These are phyloP conservation scores for Pseudogymnoascus pannorum DNA, from an alignment of 2,329 filamentous ascomycete genomes.

Conservation along the genomic window DNA sequence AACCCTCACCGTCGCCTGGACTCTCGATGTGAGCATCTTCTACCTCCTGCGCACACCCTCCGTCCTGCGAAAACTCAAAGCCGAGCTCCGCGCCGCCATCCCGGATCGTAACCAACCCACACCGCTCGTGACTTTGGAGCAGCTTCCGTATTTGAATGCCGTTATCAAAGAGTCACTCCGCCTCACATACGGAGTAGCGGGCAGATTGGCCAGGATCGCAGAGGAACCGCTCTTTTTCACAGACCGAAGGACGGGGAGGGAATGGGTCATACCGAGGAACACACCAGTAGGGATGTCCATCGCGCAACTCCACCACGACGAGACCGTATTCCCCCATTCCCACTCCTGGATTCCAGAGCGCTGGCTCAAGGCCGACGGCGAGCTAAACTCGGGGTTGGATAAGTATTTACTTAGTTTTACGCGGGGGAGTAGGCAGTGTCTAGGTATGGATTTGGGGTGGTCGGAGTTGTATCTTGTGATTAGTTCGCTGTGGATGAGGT, in stretches of 20 bases:
- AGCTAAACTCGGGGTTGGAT: constrained; percentile 30
- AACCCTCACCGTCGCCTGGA: constrained; percentile 31
- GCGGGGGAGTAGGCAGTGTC: constrained; percentile 35
- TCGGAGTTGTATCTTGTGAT: constrained; percentile 19
- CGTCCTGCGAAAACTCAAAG: constrained; percentile 25
- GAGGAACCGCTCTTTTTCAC: constrained; percentile 18
- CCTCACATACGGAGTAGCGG: constrained; percentile 27
- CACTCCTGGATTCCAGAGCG: constrained; percentile 35
- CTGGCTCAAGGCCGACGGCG: constrained; percentile 26
- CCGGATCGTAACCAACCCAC: constrained; percentile 11
- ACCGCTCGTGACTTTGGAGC: constrained; percentile 18
- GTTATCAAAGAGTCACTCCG: constrained; percentile 31
- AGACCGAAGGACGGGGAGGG: constrained; percentile 7
- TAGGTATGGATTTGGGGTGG: constrained; percentile 29
- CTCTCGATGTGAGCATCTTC: constrained; percentile 31
- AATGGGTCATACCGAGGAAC: constrained; percentile 21
- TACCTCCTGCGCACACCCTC: constrained; percentile 31
- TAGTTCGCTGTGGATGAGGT: constrained; percentile 14
- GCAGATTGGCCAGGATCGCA: constrained; percentile 24
- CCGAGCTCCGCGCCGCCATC: constrained; percentile 28
- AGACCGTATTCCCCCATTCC: constrained; percentile 32
- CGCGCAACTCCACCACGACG: constrained; percentile 34
- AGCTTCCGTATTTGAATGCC: constrained; percentile 27
- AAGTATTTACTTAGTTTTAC: constrained; percentile 36
- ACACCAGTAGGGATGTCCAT: constrained; percentile 35